phyloP scores from a whole-genome alignment of 768 basidiomycete genomes.

The Leccinum olivaceopallidum region DNA sequence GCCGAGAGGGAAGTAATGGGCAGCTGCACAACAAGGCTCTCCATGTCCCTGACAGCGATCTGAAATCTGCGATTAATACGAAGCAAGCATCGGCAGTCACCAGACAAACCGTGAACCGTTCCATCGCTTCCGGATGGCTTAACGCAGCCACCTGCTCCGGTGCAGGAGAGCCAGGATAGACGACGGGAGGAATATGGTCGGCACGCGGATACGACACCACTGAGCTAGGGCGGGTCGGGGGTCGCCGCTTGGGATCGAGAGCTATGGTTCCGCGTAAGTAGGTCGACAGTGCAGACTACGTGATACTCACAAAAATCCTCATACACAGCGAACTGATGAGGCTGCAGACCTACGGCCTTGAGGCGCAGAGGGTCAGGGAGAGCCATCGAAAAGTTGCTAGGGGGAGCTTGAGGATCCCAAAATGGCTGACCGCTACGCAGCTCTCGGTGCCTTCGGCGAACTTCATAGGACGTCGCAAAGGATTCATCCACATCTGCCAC shows the following conservation, averaged over 20 bases:
- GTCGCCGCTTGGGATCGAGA: conserved; percentile 57
- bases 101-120: conserved; percentile 72
- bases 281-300: conserved; percentile 3
- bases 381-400: conserved; percentile 63
- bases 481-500: conserved; percentile 91
- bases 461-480: conserved; percentile 79
- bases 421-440: conserved; percentile 73
- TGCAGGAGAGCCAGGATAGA: conserved; percentile 63
- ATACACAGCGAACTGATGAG: conserved; percentile 85
- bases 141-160: conserved; percentile 56
- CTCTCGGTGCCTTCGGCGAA: conserved; percentile 85
- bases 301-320: conserved; percentile 81
- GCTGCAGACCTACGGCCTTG: conserved; percentile 77
- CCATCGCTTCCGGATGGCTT: conserved; percentile 82
- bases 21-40: conserved; percentile 76
- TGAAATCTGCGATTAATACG: conserved; percentile 12
- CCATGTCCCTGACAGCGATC: conserved; percentile 58
- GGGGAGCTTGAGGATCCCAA: conserved; percentile 83
- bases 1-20: conserved; percentile 67
- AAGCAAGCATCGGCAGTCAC: background rate
- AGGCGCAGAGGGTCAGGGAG: conserved; percentile 91
- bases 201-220: conserved; percentile 62
- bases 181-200: conserved; percentile 41
- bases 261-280: conserved; percentile 33
- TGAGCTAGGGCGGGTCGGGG: conserved; percentile 60